Evolutionary conservation across 176 grass and related monocot genomes (phyloP), one percentile per base, ranked within the genome.

Genomic region (bread wheat (Triticum aestivum)): DNA sequence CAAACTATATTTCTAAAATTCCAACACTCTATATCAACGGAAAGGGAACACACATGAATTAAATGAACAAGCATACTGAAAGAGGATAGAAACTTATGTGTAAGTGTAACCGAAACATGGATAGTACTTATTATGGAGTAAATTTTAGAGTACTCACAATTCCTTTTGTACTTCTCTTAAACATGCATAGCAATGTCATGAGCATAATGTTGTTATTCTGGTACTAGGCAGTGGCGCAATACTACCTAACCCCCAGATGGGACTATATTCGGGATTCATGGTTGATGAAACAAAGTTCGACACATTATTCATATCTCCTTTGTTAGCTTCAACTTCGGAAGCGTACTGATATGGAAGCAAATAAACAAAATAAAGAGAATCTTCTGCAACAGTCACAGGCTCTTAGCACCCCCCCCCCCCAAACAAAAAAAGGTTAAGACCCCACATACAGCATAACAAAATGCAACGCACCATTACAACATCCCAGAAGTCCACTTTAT

Each of bases 221-320:
- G 15, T 68, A 51, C 29, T 3, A 32, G 41, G 45, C 41, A 6
- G 29, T 80, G 34, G 62, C 74, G 11, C 17, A 62, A 77, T 82
- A 20, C 44, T 17, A 67, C n/a, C 39, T 76, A 76, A 72, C 59
- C 71, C 7, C 2, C 32, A 32, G 44, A 82, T 75, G 78, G 64
- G 45, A 82, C 32, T 61, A 76, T 47, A 74, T 27, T 74, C 14
- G 1, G 54, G 18, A 21, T 13, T 23, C 14, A 47, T 74, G 12
- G 41, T 2, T 75, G 20, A 79, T 73, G 39, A 52, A 84, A 88
- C 24, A 69, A 83, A 11, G 52, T 83, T 84, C 51, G 18, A 11
- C 32, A 73, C 29, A 78, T 17, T 11, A 52, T 79, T 37, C 64
- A 42, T 88, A 52, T 23, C 21, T 38, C 14, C 37, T 69, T 82